Base-by-base conservation (phyloP, 1,284 basidiomycete genomes). In the Pyrrhoderma noxium region DNA sequence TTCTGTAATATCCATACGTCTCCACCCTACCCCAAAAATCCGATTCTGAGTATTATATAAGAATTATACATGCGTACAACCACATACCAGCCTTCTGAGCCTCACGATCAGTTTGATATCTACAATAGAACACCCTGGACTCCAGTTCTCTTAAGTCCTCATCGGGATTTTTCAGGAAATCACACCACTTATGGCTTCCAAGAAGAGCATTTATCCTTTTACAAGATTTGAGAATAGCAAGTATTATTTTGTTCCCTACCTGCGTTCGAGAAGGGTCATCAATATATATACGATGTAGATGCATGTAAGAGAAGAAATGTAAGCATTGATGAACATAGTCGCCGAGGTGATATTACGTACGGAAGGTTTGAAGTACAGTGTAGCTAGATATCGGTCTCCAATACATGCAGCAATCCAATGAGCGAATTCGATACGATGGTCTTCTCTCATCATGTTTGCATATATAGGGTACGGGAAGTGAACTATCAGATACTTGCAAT, bases 361-460 rank as follows among this genome's bases (percentile, higher is more conserved):
- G 46, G 67, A 75, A 0, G 84, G 82, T 57, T 83, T 85, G 61
- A 82, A 70, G 57, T 76, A 77, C 19, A 87, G 67, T 2, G 76
- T 75, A 47, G 70, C 67, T 37, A 86, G 63, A 13, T 70, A 62
- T 0, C 76, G 62, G 36, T 65, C 63, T 13, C 72, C 72, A 51
- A 79, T 71, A 56, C 71, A 72, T 48, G 72, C 74, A 0, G 80
- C 80, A n/a, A 87, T 68, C 85, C 84, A 88, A 51, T 67, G 70
- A 5, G 74, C 73, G 56, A 80, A 78, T 5, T 66, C 63, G 38
- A 71, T 69, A 38, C 72, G 71, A 55, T 85, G 79, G 5, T 63
- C 63, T 23, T 64, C 60, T 0, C 76, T 56, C 45, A 76, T 72
- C 71, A 78, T 75, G 56, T 83, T 76, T 18, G 70, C 69, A 19